Base-by-base conservation (phyloP, 345 rosid genomes). In the Firmiana major region DNA sequence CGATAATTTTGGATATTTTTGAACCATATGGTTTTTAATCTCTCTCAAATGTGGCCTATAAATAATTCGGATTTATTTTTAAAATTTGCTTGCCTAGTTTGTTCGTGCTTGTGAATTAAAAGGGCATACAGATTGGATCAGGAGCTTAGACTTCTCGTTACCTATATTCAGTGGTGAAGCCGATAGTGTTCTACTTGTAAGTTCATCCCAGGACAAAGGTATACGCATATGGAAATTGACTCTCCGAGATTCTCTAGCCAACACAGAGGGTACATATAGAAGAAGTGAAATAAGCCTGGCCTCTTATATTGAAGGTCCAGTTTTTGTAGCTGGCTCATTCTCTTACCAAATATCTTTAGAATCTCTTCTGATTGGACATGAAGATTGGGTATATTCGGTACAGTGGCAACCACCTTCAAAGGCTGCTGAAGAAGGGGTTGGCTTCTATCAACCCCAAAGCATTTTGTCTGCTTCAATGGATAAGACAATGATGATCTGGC, bases 401-500 rank as follows among this genome's bases (percentile, higher is more conserved):
- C 89, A 92, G 84, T 96, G 99, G 97, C 89, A 93, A 77, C 97
- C 97, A 45, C 98, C 99, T 73, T 75, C 77, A 15, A 31, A 63
- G 6, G 40, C 73, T 36, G 68, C 81, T 45, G 65, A 84, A 10
- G 85, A 79, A 65, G 88, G 75, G 43, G 64, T 6, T 70, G 65
- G 81, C 34, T 82, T 64, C 64, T 75, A 81, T 84, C 99, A 96
- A 80, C 97, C 92, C 0, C 84, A 87, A 73, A 87, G 97, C 82
- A 84, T 96, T 65, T 77, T 93, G 77, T 96, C 98, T 22, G 94
- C 98, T 40, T 92, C 99, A 55, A 96, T 93, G 99, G 99, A 96
- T 85, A 93, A 93, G 87, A 90, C 97, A 11, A 96, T 96, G 99
- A 96, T 96, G 98, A 92, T 96, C 71, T 96, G 99, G 98, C 84